Base-by-base conservation (phyloP, 2,329 filamentous ascomycete species). In the Colletotrichum sp. region DNA sequence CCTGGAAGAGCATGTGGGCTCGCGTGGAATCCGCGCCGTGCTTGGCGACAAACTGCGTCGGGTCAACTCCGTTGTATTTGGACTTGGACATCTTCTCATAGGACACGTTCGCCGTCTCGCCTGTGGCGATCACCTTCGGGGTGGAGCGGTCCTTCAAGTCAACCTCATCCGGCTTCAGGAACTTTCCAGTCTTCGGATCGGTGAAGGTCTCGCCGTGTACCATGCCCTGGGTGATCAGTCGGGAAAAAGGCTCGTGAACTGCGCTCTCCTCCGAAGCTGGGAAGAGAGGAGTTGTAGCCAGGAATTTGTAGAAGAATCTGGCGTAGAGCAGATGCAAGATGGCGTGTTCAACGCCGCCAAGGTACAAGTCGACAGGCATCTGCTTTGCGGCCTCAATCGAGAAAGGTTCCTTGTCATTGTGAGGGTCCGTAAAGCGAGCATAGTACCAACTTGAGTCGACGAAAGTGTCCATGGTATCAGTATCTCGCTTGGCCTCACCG, bases 11-110 rank as follows among this genome's bases (percentile, higher is more conserved):
- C 82, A 98, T 95, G 82, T 98, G 96, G 6, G 95, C 95, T 72
- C 96, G 89, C 3, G 95, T 96, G 8, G 95, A 93, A 83, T 98
- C 96, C 2, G 95, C 95, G 26, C 96, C 96, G 80, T 97, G 94
- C 79, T 91, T 92, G 9, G 89, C 86, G 73, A 97, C 95, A 78
- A 94, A 94, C 1, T 87, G 88, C 0, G 91, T 92, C 0, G 96
- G 96, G 81, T 98, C 95, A 8, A 98, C 95, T 30, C 96, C 96
- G 81, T 98, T 98, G 86, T 97, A 90, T 84, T 98, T 98, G 80
- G 95, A 98, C 86, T 98, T 98, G 52, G 95, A 97, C 96, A 98
- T 98, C 83, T 98, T 98, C 83, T 98, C 95, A 80, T 91, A 98
- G 2, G 91, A 93, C 21, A 95, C 85, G 32, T 87, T 90, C 2